A percentile compares a stretch with the other conserved stretches of the same genome.
These are phyloP conservation scores for Oryza australiensis DNA, from an alignment of 176 grass and related monocot genomes.

Conservation along the genomic window DNA sequence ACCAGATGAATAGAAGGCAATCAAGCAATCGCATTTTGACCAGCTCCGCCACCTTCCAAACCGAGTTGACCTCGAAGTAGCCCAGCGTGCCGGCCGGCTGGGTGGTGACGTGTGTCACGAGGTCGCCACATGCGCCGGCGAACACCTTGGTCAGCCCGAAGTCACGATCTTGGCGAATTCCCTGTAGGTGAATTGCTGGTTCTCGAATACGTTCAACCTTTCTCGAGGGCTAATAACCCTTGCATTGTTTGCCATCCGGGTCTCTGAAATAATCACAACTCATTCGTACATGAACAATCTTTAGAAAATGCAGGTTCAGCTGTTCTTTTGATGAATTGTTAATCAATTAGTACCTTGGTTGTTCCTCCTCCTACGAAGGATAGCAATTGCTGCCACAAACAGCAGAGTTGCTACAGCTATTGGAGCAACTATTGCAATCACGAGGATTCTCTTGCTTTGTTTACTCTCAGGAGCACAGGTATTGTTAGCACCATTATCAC, in stretches of 20 bases:
- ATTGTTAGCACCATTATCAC: slow-evolving; percentile 11
- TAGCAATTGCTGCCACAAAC: slow-evolving; percentile 25
- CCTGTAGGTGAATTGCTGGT: slow-evolving; percentile 58
- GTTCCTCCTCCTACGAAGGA: slow-evolving; percentile 24
- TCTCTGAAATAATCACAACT: slow-evolving; percentile 1
- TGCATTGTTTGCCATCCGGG: slow-evolving; percentile 12
- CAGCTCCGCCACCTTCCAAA: too few species aligned
- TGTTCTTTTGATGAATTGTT: not conserved
- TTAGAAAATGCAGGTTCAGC: not conserved
- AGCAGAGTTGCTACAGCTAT: slow-evolving; percentile 30
- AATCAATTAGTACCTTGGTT: slow-evolving; percentile 9
- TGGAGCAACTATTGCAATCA: slow-evolving; percentile 35
- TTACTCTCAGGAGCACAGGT: not conserved
- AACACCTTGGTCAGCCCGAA: slow-evolving; percentile 53
- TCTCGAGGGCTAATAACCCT: slow-evolving; percentile 18
- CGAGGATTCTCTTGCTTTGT: slow-evolving; percentile 26
- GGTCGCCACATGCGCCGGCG: not conserved
- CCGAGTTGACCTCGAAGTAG: too few species aligned
- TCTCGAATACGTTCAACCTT: slow-evolving; percentile 26
- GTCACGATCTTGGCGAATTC: slow-evolving; percentile 66
- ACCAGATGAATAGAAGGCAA: slow-evolving; percentile 96
- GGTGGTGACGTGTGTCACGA: slow-evolving; percentile 46
- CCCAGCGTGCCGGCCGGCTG: slow-evolving; percentile 40
- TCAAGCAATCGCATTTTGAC: slow-evolving; percentile 96
- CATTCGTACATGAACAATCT: not conserved